phyloP scores from a whole-genome alignment of 2,329 filamentous ascomycete species.

The Calonectria crousiana region DNA sequence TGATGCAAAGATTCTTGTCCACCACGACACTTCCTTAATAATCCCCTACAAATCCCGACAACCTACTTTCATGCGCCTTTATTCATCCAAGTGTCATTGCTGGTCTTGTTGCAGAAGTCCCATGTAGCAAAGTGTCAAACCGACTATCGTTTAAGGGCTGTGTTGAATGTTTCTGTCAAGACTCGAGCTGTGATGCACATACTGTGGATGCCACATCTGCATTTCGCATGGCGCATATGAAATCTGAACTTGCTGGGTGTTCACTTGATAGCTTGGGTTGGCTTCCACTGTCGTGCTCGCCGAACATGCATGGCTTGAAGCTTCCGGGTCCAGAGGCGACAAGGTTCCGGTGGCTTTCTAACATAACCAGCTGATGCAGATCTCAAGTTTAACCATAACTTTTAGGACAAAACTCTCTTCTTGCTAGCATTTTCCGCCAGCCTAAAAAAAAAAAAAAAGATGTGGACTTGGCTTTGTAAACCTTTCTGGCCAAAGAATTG shows the following conservation, averaged over 20 bases:
- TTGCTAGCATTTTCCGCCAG: neutral
- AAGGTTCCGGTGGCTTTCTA: neutral
- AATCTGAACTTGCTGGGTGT: neutral
- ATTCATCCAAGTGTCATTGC: too few species aligned
- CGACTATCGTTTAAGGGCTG: too few species aligned
- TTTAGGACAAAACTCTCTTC: neutral
- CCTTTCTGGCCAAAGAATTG: neutral
- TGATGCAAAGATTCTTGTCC: too few species aligned
- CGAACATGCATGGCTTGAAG: too few species aligned
- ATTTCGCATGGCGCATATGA: neutral
- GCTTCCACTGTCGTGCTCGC: neutral
- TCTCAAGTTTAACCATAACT: neutral
- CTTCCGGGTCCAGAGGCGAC: neutral
- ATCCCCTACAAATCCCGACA: too few species aligned
- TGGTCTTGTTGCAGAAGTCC: too few species aligned
- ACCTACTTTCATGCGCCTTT: too few species aligned
- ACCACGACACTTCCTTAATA: too few species aligned
- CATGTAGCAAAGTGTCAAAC: too few species aligned
- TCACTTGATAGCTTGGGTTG: too few species aligned
- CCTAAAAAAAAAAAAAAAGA: neutral
- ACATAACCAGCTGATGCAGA: neutral
- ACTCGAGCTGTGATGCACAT: neutral
- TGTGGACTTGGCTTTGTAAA: neutral
- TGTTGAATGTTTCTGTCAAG: too few species aligned
- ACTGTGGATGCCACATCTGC: neutral